phyloP scores from a whole-genome alignment of 2,329 filamentous ascomycete genomes.

The Pseudophaeomoniella oleicola region DNA sequence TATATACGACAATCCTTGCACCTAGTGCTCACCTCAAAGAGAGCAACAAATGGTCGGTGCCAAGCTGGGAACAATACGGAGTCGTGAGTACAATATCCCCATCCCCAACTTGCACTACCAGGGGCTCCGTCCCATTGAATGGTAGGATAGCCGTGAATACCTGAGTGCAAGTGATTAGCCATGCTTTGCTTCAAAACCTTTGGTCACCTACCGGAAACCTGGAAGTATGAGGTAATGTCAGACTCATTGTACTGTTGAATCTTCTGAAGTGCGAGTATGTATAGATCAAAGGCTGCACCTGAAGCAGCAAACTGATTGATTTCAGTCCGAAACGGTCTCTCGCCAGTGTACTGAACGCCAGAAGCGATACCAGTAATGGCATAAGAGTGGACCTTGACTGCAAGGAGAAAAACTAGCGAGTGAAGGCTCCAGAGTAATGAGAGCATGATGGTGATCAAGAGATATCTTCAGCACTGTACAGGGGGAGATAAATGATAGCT shows the following conservation, averaged over 20 bases:
- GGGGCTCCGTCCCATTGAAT: slow-evolving; percentile 39
- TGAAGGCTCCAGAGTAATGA: background rate
- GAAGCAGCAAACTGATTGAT: slow-evolving; percentile 52
- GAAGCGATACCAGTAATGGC: slow-evolving; percentile 14
- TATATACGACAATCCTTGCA: background rate
- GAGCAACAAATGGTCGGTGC: slow-evolving; percentile 66
- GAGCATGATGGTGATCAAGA: background rate
- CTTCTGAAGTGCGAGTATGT: slow-evolving; percentile 57
- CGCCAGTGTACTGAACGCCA: slow-evolving; percentile 14
- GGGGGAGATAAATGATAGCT: no score
- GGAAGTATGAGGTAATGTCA: slow-evolving; percentile 58
- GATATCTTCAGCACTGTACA: no score
- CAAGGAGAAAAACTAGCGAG: background rate
- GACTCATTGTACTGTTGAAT: slow-evolving; percentile 55
- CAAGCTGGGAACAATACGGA: slow-evolving; percentile 65
- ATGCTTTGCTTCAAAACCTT: background rate
- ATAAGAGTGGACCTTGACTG: slow-evolving; percentile 3
- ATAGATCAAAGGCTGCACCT: slow-evolving; percentile 54
- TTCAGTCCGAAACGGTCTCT: slow-evolving; percentile 41
- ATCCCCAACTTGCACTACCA: background rate
- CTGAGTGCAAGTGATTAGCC: slow-evolving; percentile 24
- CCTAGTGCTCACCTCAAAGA: slow-evolving; percentile 35
- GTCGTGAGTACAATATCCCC: slow-evolving; percentile 63
- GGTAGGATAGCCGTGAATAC: slow-evolving; percentile 66
- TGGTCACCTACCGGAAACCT: slow-evolving; percentile 47